Percentiles rank a stretch among this genome's conserved stretches.
Conservation (phyloP, 306 rosid genomes). For the Mimosa bimucronata region DNA sequence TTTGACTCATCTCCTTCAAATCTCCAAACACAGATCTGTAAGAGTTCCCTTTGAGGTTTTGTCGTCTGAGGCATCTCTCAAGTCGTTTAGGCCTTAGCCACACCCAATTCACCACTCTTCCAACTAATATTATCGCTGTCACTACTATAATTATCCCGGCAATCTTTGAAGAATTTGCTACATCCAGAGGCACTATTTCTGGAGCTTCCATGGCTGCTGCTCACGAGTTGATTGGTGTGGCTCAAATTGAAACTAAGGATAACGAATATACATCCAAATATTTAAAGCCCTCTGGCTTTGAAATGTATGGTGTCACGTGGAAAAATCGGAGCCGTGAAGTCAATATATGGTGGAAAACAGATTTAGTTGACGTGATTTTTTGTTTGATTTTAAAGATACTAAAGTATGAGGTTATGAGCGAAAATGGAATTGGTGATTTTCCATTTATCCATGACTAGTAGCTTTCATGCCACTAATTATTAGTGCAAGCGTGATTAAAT, state of each 20-base stretch:
- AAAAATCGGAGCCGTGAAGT: background rate
- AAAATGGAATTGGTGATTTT: too few relatives aligned
- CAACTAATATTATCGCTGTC: background rate
- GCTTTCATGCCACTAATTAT: too few relatives aligned
- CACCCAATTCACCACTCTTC: conserved; percentile 24
- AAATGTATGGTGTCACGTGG: background rate
- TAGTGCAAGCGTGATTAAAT: too few relatives aligned
- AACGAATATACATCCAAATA: too few relatives aligned
- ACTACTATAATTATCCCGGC: background rate
- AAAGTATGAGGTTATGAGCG: too few relatives aligned
- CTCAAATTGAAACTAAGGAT: too few relatives aligned
- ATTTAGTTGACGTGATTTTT: too few relatives aligned
- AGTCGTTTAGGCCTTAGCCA: conserved; percentile 17
- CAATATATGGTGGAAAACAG: background rate
- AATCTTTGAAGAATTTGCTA: background rate
- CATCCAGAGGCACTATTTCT: background rate
- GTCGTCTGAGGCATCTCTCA: conserved; percentile 33
- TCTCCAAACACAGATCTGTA: conserved; percentile 35
- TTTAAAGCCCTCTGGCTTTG: too few relatives aligned
- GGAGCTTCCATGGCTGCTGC: background rate
- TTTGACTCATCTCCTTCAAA: background rate
- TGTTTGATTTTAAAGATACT: too few relatives aligned
- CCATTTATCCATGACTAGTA: too few relatives aligned
- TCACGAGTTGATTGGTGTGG: too few relatives aligned
- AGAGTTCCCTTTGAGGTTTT: conserved; percentile 29